Conservation (phyloP, 176 grass and related monocot genomes). For the Pharus latifolius region DNA sequence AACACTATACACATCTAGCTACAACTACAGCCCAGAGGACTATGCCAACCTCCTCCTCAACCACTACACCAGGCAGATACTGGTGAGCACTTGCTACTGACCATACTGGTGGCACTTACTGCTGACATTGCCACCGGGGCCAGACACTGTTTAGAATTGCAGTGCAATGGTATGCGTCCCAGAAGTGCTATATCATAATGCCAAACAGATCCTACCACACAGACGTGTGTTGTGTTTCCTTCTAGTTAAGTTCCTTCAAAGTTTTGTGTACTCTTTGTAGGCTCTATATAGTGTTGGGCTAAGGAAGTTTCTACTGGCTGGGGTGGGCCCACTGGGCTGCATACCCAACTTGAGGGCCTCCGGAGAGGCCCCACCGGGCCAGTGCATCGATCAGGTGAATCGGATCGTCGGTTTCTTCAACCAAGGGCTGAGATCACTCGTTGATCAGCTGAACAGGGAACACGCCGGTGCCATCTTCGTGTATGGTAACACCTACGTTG, state of each 20-base stretch:
- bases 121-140: too few relatives aligned
- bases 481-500: conserved; percentile 41
- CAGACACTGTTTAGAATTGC: too few relatives aligned
- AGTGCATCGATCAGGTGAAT: conserved; percentile 38
- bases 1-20: conserved; percentile 22
- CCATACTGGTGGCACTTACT: too few relatives aligned
- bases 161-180: too few relatives aligned
- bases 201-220: too few relatives aligned
- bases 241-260: too few relatives aligned
- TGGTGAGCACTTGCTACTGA: too few relatives aligned
- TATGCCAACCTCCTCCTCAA: conserved; percentile 34
- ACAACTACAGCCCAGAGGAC: conserved; percentile 24
- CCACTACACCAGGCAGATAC: conserved; percentile 34
- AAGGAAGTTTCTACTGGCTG: conserved; percentile 34
- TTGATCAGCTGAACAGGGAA: conserved; percentile 41
- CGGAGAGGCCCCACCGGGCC: background rate
- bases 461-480: conserved; percentile 27
- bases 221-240: too few relatives aligned
- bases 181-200: too few relatives aligned
- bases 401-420: conserved; percentile 40
- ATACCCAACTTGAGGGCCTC: conserved; percentile 24
- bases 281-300: conserved; percentile 29
- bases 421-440: conserved; percentile 34
- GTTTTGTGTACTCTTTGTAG: conserved; percentile 9
- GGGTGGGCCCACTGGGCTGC: conserved; percentile 44